These are phyloP conservation scores for Meripilus lineatus DNA, from an alignment of 1,284 basidiomycete species.

Conservation along the genomic window DNA sequence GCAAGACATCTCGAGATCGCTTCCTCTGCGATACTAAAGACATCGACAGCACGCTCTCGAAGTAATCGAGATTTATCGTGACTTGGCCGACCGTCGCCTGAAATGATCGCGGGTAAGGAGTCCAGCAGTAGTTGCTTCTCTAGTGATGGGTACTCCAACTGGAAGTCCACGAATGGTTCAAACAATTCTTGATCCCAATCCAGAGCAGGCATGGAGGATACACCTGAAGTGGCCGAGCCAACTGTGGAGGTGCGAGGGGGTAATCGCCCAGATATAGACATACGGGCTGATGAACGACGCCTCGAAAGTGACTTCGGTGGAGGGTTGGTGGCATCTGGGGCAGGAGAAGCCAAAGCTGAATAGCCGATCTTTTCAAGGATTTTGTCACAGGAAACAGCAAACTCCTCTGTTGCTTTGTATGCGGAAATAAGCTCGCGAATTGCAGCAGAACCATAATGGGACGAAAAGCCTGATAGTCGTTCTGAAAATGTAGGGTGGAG, in stretches of 20 bases:
- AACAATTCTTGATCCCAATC: slow-evolving; percentile 89
- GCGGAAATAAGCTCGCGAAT: slow-evolving; percentile 68
- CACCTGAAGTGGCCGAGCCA: slow-evolving; percentile 9
- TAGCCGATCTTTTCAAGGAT: slow-evolving; percentile 71
- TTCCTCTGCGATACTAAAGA: slow-evolving; percentile 77
- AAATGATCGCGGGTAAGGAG: slow-evolving; percentile 43
- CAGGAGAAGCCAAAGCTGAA: slow-evolving; percentile 31
- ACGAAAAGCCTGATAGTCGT: slow-evolving; percentile 63
- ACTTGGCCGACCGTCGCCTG: slow-evolving; percentile 30
- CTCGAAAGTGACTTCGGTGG: slow-evolving; percentile 9
- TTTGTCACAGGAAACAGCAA: slow-evolving; percentile 66
- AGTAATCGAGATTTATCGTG: slow-evolving; percentile 61
- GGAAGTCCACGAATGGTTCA: slow-evolving; percentile 88
- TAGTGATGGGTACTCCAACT: slow-evolving; percentile 74
- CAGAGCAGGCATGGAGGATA: slow-evolving; percentile 32
- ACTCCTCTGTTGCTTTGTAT: slow-evolving; percentile 76
- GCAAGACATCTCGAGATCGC: slow-evolving; percentile 67
- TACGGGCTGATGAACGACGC: slow-evolving; percentile 53
- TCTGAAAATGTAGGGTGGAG: slow-evolving; percentile 79
- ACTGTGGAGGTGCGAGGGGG: slow-evolving; percentile 30
- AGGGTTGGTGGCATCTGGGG: slow-evolving; percentile 17
- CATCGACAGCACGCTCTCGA: slow-evolving; percentile 65
- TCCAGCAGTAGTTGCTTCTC: slow-evolving; percentile 68
- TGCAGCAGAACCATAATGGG: slow-evolving; percentile 56
- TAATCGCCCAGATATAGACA: slow-evolving; percentile 67